Conservation (phyloP, 1,284 basidiomycete species). For the Ganoderma lingzhi region DNA sequence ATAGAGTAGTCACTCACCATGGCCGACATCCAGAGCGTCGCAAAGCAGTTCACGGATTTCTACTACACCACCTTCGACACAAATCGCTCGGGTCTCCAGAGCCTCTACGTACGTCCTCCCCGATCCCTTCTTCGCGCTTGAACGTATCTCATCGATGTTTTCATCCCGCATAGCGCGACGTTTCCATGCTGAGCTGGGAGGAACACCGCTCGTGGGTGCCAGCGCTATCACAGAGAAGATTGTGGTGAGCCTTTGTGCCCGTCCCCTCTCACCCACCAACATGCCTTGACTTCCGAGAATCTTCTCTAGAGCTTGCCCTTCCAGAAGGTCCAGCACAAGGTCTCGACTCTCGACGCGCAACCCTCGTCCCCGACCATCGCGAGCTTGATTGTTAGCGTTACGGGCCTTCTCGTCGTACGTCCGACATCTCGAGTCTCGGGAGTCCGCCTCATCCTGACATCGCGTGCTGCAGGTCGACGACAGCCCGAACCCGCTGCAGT, state of each 20-base stretch:
- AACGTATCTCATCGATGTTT: constrained; percentile 23
- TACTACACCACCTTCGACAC: constrained; percentile 81
- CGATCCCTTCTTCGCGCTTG: background rate
- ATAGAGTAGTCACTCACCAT: constrained; percentile 47
- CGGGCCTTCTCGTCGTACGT: constrained; percentile 82
- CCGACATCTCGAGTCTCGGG: background rate
- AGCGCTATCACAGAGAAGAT: constrained; percentile 83
- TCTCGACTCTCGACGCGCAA: constrained; percentile 90
- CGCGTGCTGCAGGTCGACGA: constrained; percentile 76
- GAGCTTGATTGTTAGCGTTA: constrained; percentile 88
- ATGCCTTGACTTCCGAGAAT: constrained; percentile 5
- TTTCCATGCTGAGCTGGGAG: constrained; percentile 94
- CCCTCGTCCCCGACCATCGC: constrained; percentile 74
- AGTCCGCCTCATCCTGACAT: constrained; percentile 14
- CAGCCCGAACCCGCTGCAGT: constrained; percentile 80
- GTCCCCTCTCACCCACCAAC: background rate
- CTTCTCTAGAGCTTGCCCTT: constrained; percentile 80
- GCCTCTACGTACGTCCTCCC: constrained; percentile 75
- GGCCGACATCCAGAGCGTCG: constrained; percentile 75
- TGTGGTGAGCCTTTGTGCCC: constrained; percentile 54
- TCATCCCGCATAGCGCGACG: constrained; percentile 63
- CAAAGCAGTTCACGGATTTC: constrained; percentile 75
- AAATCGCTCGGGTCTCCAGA: constrained; percentile 58
- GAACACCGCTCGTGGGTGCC: constrained; percentile 66
- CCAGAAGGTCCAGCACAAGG: constrained; percentile 81